Evolutionary conservation across 352 stramenopile genomes (phyloP), one percentile per base, ranked within the genome.

Genomic region (Phytophthora sp.): DNA sequence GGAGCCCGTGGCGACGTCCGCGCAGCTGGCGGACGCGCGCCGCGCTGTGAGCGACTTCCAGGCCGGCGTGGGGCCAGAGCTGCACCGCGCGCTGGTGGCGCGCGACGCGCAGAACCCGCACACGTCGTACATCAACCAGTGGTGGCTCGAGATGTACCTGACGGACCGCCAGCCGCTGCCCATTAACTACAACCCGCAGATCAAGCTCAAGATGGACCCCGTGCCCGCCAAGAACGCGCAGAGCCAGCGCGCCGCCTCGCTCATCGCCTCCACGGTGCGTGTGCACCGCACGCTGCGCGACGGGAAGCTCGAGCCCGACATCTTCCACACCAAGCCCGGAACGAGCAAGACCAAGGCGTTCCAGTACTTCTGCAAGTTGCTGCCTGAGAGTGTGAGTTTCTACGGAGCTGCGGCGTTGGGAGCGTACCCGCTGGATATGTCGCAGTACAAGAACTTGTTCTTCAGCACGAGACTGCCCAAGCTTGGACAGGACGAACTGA

Each of bases 91-190:
- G 54, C 73, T 97, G 28, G 61, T 96, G 18, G 83, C 72, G 5
- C 76, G 84, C 21, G 90, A 97, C 66, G 79, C 85, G 5, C 77
- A 77, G 34, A 82, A 97, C 69, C 78, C 74, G 56, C 79, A 96
- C 74, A 96, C 91, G 71, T 95, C 83, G 59, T 97, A 97, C 70
- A 97, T 96, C 66, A 96, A 96, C 76, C 78, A 95, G 58, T 96
- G 89, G 87, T 97, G 91, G 91, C 87, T 94, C 26, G 90, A 97
- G 52, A 97, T 97, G 91, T 97, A 97, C 74, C 61, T 97, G 35
- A 79, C 49, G 17, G 88, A 96, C 68, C 89, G 91, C 18, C 82
- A 92, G 63, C 79, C 91, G 42, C 66, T 97, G 37, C 82, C 87
- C 26, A 80, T 97, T 68, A 97, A 97, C 77, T 96, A 95, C 74